phyloP scores from a whole-genome alignment of 2,329 filamentous ascomycete species.

The Bimuria novae-zelandiae region DNA sequence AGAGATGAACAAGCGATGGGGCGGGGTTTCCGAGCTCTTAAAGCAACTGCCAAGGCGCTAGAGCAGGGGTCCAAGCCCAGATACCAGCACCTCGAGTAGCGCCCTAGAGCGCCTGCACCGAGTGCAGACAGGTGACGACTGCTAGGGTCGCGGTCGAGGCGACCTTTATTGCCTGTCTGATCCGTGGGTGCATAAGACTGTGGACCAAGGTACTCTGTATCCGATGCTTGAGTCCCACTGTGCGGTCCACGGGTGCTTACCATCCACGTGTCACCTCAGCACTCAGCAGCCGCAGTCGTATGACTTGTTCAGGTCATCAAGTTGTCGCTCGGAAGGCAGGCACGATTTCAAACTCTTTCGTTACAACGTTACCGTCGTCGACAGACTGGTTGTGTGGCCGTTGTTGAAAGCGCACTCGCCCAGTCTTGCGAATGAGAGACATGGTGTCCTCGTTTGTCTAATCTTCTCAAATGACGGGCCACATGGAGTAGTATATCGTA shows the following conservation, averaged over 20 bases:
- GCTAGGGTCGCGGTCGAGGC: not conserved
- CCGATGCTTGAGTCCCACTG: conserved; percentile 15
- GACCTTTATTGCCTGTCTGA: not conserved
- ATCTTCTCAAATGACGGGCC: not conserved
- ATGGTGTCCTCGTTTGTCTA: not conserved
- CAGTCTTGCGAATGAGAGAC: not conserved
- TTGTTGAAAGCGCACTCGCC: not conserved
- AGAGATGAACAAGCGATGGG: conserved; percentile 20
- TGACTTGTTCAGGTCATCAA: conserved; percentile 33
- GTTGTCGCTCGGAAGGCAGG: conserved; percentile 39
- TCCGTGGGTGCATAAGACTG: not conserved
- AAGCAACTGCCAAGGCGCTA: conserved; percentile 23
- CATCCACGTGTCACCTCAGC: conserved; percentile 39
- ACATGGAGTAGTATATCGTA: not conserved
- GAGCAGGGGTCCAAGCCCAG: conserved; percentile 11
- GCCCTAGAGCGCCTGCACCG: not conserved
- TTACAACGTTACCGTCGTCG: conserved; percentile 13
- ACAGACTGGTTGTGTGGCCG: conserved; percentile 8
- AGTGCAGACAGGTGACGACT: conserved; percentile 1
- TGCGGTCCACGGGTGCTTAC: conserved; percentile 22
- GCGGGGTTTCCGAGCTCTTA: conserved; percentile 29
- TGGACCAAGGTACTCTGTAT: conserved; percentile 9
- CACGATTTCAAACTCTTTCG: conserved; percentile 29
- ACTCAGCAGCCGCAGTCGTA: conserved; percentile 29
- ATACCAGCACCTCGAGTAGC: conserved; percentile 2